Base-by-base conservation (phyloP, 768 basidiomycete species). In the Amanita fuliginea region DNA sequence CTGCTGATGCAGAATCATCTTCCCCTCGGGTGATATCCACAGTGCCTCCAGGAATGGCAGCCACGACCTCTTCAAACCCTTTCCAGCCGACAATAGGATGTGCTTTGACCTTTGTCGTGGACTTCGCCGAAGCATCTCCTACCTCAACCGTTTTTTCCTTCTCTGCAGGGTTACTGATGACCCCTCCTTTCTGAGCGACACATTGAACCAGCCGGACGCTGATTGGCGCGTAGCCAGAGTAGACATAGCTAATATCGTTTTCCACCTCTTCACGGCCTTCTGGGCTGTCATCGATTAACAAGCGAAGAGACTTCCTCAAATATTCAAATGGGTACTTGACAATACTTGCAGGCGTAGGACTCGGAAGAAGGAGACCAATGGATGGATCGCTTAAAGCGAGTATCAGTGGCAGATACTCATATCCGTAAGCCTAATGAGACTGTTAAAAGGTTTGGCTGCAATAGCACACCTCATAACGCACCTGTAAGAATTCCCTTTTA, bases 1-100 rank as follows among this genome's bases (percentile, higher is more conserved):
- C 18, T 6, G 28, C n/a, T 30, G 44, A 11, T 6, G 46, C 45
- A 33, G 19, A 24, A 64, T 18, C 35, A 19, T 64, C 55, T 59
- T 68, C 69, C 54, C 34, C 62, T 67, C 51, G 62, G 61, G 56
- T 53, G 60, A 88, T 75, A 64, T 99, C 94, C 36, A 96, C 77
- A 18, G 83, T 87, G 60, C 81, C 79, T 2, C 96, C 96, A 0
- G 92, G 88, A 48, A 98, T 81, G 47, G 74, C 72, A 32, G 76
- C 76, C 18, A 96, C 62, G 11, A 89, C 77, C 58, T 98, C 95
- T 64, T 98, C 96, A 60, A 99, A 92, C 19, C 93, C 95, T 64
- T 88, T 95, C 94, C 95, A 99, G 2, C 95, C 95, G 7, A 86
- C 78, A 51, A 99, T 86, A 2, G 91, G 86, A 64, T 96, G 93